phyloP scores from a whole-genome alignment of 2,329 filamentous ascomycete species.

The Aureobasidium melanogenum region DNA sequence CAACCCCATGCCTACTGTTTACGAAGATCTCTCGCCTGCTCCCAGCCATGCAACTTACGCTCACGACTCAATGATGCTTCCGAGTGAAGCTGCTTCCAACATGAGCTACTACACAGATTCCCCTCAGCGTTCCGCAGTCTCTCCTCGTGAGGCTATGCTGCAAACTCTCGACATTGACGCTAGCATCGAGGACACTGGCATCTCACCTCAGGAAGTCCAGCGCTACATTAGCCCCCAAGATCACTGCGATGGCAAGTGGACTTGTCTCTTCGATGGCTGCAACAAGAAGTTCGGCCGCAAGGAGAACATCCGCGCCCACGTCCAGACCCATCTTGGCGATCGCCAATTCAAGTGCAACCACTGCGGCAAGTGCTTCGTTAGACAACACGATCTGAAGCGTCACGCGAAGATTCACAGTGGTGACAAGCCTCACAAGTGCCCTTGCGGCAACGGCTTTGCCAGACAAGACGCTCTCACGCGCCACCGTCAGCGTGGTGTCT shows the following conservation, averaged over 20 bases:
- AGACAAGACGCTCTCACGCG: conserved; percentile 90
- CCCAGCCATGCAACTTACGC: conserved; percentile 24
- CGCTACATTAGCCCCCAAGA: conserved; percentile 41
- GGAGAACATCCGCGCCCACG: conserved; percentile 97
- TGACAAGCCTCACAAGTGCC: conserved; percentile 89
- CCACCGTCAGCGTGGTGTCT: conserved; percentile 93
- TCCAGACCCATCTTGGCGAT: conserved; percentile 95
- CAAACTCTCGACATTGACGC: conserved; percentile 48
- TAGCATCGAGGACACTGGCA: conserved; percentile 67
- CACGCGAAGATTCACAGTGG: conserved; percentile 97
- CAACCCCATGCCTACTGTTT: conserved; percentile 29
- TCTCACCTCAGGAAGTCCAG: conserved; percentile 67
- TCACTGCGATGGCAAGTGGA: conserved; percentile 35
- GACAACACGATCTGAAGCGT: conserved; percentile 92
- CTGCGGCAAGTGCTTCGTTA: conserved; percentile 91
- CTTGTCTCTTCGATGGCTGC: conserved; percentile 56
- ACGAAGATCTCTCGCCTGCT: conserved; percentile 25
- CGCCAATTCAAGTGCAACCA: conserved; percentile 89
- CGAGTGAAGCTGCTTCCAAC: conserved; percentile 16
- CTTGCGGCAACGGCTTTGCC: conserved; percentile 90
- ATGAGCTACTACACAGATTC: conserved; percentile 16
- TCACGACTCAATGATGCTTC: conserved; percentile 13
- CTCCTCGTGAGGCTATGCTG: conserved; percentile 33
- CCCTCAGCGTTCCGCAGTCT: conserved; percentile 18
- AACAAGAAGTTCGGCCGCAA: conserved; percentile 90